Evolutionary conservation across 495 filamentous ascomycete genomes (phyloP), one percentile per base, ranked within the genome.

Genomic region (Bathelium albidoporum): DNA sequence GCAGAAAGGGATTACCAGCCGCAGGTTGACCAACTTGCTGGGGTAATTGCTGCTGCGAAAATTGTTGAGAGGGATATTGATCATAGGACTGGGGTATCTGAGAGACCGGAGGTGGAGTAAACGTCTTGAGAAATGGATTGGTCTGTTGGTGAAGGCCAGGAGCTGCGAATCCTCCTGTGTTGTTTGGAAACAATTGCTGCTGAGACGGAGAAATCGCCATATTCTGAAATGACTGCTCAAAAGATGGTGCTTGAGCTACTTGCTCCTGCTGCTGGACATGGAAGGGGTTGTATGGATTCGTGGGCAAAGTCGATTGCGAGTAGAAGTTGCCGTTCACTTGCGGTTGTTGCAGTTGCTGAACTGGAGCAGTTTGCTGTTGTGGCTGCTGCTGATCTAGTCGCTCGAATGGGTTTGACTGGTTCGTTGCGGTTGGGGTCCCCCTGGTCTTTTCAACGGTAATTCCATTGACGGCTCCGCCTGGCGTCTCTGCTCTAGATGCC

Each of bases 171-270:
- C 90, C 90, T 10, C 91, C 92, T 7, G 90, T 95, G 26, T 87
- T 86, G 74, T 95, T 84, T 0, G 90, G 90, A 70, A 93, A 94
- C 32, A 95, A 78, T 18, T 87, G 84, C 66, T 85, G 85, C 66
- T 82, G 82, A 12, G 61, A 62, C 26, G 61, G 64, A 1, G 85
- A 81, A 20, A 93, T 74, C n/a, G 86, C 82, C 69, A 93, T 77
- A 63, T 82, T 83, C 72, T 90, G 87, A 70, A 93, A 86, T 4
- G 89, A 85, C 61, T 82, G 79, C 62, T 87, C 84, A 24, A 90
- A 67, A 18, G 58, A 49, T 10, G 5, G 31, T 44, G 36, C 16
- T 20, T 43, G 41, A 29, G 32, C 12, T 20, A 49, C 24, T 62
- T 67, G 71, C 39, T 67, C 68, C 31, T 65, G 24, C 26, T 59